phyloP scores from a whole-genome alignment of 257 asterid genomes.

The Ilex asprella region DNA sequence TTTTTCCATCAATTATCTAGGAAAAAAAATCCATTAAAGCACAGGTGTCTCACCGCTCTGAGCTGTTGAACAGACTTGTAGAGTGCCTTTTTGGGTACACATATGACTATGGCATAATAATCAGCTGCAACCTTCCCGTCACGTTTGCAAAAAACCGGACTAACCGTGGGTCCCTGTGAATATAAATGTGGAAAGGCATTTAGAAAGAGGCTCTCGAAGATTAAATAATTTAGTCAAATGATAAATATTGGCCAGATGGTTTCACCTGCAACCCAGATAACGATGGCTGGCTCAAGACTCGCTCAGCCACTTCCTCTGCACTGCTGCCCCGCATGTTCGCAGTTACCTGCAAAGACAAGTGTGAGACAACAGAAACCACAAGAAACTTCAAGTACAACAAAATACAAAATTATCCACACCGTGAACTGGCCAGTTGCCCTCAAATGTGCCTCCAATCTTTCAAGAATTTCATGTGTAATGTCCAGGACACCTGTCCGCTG shows the following conservation, averaged over 20 bases:
- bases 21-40: background rate
- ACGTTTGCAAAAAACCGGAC: constrained; percentile 74
- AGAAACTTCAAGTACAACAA: constrained; percentile 3
- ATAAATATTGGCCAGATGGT: background rate
- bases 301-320: constrained; percentile 90
- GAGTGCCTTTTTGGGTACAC: constrained; percentile 85
- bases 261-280: constrained; percentile 88
- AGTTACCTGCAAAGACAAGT: constrained; percentile 48
- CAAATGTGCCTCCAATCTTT: constrained; percentile 93
- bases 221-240: too few relatives aligned
- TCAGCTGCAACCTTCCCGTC: constrained; percentile 51
- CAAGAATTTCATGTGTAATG: constrained; percentile 90
- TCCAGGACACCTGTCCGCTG: constrained; percentile 75
- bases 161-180: constrained; percentile 84
- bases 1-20: background rate
- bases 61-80: constrained; percentile 91
- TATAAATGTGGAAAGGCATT: background rate
- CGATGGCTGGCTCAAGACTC: constrained; percentile 73
- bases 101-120: constrained; percentile 82
- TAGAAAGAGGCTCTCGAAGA: too few relatives aligned
- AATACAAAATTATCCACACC: constrained; percentile 34
- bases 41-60: constrained; percentile 62
- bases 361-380: constrained; percentile 16
- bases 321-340: constrained; percentile 96
- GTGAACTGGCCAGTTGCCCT: constrained; percentile 83